Base-by-base conservation (phyloP, 2,329 filamentous ascomycete species). In the Aspergillus sp. region DNA sequence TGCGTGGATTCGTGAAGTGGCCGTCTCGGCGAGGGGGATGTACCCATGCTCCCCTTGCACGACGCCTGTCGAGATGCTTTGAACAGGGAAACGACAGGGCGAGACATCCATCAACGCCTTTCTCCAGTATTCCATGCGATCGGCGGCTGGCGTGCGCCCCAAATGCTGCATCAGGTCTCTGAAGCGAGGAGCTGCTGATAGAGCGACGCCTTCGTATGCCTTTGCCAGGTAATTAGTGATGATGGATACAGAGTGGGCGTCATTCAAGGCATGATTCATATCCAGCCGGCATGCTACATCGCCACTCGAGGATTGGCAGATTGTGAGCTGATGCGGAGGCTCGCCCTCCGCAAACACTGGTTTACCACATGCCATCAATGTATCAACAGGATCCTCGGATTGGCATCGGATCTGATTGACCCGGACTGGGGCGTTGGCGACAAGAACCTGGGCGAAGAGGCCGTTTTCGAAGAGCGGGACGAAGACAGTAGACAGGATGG, bases 111-210 rank as follows among this genome's bases (percentile, higher is more conserved):
- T 33, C 13, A 42, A 33, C 9, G 26, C 19, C 8, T 37, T 13
- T 6, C 19, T 32, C 39, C 39, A 40, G 31, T 75, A 76, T n/a
- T 34, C 27, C 31, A 31, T 8, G 7, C 11, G 27, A 3, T 27
- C 27, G 13, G 35, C 27, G 12, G 10, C 12, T 5, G 8, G 26
- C 11, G 26, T 31, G 10, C 9, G 11, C 11, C 30, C 32, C 7
- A 42, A 32, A 30, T 42, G 13, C 5, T n/a, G 26, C 9, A 42
- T 36, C 13, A 11, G 19, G 12, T 34, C 33, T 5, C 33, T 34
- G n/a, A 35, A 42, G 12, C 32, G 13, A 7, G 32, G 10, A 29
- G 13, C n/a, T 7, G 11, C n/a, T 29, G 13, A 28, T 7, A 8
- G 32, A 36, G 7, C 10, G 33, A 33, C 2, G 11, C 19, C 39